Percentiles rank a stretch among this genome's conserved stretches.
Conservation (phyloP, 352 stramenopile genomes). For the Pythium myriotylum region DNA sequence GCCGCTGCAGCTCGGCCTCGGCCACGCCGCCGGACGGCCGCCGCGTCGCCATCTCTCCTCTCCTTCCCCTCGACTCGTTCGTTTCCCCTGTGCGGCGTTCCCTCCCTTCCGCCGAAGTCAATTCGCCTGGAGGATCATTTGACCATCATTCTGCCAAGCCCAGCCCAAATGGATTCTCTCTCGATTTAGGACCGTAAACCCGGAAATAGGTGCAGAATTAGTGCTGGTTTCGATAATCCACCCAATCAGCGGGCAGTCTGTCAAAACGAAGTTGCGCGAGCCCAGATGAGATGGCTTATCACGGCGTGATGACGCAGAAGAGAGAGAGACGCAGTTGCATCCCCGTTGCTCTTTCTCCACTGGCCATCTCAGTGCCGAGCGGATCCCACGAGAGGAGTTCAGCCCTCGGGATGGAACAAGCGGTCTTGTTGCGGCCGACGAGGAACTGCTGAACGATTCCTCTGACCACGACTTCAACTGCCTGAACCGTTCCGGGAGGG, state of each 20-base stretch:
- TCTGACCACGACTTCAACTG: constrained; percentile 16
- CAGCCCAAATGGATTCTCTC: constrained; percentile 11
- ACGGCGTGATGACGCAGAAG: too few species aligned
- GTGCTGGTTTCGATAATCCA: background rate
- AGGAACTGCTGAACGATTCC: constrained; percentile 1
- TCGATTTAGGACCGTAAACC: constrained; percentile 12
- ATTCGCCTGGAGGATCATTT: constrained; percentile 18
- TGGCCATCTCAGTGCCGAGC: constrained; percentile 2
- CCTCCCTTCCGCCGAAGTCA: constrained; percentile 25
- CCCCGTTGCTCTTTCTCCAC: background rate
- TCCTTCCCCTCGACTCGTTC: background rate
- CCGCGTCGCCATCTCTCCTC: constrained; percentile 22
- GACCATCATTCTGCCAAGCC: constrained; percentile 20
- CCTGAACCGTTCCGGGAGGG: background rate
- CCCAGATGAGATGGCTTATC: background rate
- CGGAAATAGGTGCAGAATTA: constrained; percentile 3
- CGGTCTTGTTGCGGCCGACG: too few species aligned
- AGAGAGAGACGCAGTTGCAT: constrained; percentile 1
- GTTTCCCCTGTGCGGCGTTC: constrained; percentile 7
- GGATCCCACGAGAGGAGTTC: too few species aligned
- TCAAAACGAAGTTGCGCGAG: background rate
- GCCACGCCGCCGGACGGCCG: constrained; percentile 23
- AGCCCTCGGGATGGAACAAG: too few species aligned
- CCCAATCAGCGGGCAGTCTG: constrained; percentile 20
- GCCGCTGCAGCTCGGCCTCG: constrained; percentile 61